Conservation (phyloP, 176 grass and related monocot genomes). For the Aegilops speltoides region DNA sequence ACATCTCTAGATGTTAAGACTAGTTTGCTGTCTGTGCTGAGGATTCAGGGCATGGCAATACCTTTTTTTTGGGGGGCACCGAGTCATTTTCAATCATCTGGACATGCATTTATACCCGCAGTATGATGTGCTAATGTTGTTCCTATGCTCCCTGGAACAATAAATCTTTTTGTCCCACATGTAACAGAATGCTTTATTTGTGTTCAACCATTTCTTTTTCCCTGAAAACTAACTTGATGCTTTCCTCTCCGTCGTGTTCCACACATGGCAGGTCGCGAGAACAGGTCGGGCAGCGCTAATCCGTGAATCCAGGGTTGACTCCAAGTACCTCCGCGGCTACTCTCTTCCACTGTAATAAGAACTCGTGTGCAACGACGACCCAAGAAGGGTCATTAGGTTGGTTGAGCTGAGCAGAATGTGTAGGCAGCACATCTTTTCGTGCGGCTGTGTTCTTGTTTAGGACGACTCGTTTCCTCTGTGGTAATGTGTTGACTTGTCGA, state of each 20-base stretch:
- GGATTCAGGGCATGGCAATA: too few relatives aligned
- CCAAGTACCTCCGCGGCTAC: slow-evolving; percentile 71
- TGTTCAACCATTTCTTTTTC: background rate
- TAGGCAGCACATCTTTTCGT: background rate
- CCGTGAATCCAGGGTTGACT: slow-evolving; percentile 81
- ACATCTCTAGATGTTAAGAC: too few relatives aligned
- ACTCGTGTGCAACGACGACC: background rate
- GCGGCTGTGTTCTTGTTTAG: background rate
- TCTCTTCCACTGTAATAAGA: slow-evolving; percentile 47
- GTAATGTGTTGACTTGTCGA: background rate
- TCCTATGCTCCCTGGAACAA: background rate
- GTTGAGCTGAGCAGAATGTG: slow-evolving; percentile 21
- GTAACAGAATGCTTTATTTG: background rate
- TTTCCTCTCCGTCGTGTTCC: background rate
- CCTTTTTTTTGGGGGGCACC: background rate
- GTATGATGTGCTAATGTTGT: background rate
- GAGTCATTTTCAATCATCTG: background rate
- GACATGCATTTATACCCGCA: background rate
- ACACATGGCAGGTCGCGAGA: slow-evolving; percentile 64
- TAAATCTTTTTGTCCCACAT: slow-evolving; percentile 3
- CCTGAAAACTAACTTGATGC: background rate
- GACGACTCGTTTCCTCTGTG: background rate
- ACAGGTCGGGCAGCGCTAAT: slow-evolving; percentile 75
- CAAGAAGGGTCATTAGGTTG: background rate
- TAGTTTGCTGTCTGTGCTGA: too few relatives aligned